Conservation (phyloP, 2,329 filamentous ascomycete genomes). For the Aspergillus oerlinghausenensis region DNA sequence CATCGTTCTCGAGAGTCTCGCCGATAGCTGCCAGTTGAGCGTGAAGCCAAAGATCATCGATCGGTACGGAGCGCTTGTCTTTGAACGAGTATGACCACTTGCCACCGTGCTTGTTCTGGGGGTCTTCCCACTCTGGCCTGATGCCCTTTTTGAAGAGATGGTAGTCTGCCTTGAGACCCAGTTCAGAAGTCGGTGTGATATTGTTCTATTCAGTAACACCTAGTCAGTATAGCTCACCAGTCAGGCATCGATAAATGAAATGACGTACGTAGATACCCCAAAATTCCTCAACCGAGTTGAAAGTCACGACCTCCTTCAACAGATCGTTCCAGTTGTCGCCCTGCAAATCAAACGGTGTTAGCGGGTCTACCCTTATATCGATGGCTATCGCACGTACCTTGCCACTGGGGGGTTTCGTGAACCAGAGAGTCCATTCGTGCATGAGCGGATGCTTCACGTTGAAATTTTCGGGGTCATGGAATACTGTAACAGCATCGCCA, state of each 20-base stretch:
- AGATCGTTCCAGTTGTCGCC: conserved; percentile 98
- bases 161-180: conserved; percentile 97
- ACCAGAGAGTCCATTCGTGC: conserved; percentile 98
- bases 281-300: conserved; percentile 98
- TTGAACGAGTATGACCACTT: conserved; percentile 99
- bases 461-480: conserved; percentile 98
- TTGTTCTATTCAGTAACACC: conserved; percentile 68
- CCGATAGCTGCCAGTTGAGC: conserved; percentile 95
- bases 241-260: neutral
- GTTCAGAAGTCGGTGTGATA: conserved; percentile 90
- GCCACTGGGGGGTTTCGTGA: conserved; percentile 94
- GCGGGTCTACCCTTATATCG: neutral
- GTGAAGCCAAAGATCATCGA: conserved; percentile 94
- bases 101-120: conserved; percentile 97
- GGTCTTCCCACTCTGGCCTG: conserved; percentile 96
- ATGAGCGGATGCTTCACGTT: conserved; percentile 98
- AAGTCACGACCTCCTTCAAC: conserved; percentile 96
- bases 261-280: conserved; percentile 94
- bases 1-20: conserved; percentile 92
- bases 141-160: conserved; percentile 98
- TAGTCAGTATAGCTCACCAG: conserved; percentile 5
- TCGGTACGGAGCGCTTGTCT: conserved; percentile 85
- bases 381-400: conserved; percentile 59
- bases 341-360: conserved; percentile 42
- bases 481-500: conserved; percentile 78